phyloP scores from a whole-genome alignment of 2,329 filamentous ascomycete species.

The Epichloe scottii region DNA sequence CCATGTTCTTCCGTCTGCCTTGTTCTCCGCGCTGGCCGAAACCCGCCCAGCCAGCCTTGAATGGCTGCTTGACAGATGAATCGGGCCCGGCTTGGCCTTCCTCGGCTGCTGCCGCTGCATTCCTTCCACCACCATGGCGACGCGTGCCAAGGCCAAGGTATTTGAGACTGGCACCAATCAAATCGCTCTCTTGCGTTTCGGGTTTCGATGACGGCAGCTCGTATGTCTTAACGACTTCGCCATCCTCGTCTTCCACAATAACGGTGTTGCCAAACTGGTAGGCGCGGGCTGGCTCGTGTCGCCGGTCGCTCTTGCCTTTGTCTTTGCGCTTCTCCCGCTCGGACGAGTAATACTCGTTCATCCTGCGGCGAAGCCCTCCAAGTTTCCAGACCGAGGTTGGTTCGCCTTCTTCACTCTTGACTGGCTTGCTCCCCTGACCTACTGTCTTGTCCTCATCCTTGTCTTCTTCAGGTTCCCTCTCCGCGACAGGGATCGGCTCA shows the following conservation, averaged over 20 bases:
- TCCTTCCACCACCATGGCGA: conserved; percentile 29
- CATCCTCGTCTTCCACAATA: conserved; percentile 77
- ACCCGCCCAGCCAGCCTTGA: conserved; percentile 38
- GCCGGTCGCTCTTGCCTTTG: conserved; percentile 47
- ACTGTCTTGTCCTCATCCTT: conserved; percentile 1
- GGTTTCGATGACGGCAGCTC: conserved; percentile 50
- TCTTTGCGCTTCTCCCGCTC: conserved; percentile 50
- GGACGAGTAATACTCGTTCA: conserved; percentile 42
- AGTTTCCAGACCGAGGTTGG: conserved; percentile 18
- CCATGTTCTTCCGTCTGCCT: conserved; percentile 26
- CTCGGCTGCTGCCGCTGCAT: conserved; percentile 16
- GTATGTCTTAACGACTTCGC: conserved; percentile 77
- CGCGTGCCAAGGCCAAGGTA: conserved; percentile 40
- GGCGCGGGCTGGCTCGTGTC: conserved; percentile 61
- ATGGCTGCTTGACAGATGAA: conserved; percentile 24
- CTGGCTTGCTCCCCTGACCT: not conserved
- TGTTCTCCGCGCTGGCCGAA: conserved; percentile 26
- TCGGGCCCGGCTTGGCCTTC: conserved; percentile 19
- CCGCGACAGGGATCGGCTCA: conserved; percentile 20
- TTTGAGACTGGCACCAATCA: conserved; percentile 35
- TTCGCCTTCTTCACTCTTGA: conserved; percentile 3
- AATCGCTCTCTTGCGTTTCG: conserved; percentile 26
- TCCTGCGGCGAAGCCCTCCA: conserved; percentile 33
- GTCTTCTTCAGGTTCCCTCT: not conserved
- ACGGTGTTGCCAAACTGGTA: conserved; percentile 82